Base-by-base conservation (phyloP, 352 stramenopile genomes). In the Pythium oligandrum region DNA sequence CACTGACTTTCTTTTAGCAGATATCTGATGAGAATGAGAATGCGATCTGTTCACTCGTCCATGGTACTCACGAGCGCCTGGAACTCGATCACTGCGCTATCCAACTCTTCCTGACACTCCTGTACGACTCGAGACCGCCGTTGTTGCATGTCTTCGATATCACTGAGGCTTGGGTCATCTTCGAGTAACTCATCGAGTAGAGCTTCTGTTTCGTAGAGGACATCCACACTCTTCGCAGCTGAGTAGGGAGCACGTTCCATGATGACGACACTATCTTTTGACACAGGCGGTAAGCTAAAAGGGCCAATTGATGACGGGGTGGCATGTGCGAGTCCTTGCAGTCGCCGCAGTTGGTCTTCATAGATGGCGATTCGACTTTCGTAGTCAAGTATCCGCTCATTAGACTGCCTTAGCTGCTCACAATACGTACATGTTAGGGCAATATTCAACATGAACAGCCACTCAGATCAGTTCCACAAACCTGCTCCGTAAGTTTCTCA, bases 401-500 rank as follows among this genome's bases (percentile, higher is more conserved):
- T 78, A n/a, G 75, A 73, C 6, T 57, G 58, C 6, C 76, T 52
- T 30, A 89, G 57, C 60, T 67, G 66, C 81, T 36, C 31, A 48
- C 2, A 8, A 55, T 9, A 9, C 17, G 6, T 6, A 52, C 11
- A 42, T 26, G 32, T 12, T 6, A 44, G 34, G 6, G 44, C 26
- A 46, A 11, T 5, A 54, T 54, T 44, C 8, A 42, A 12, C 7
- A 42, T 42, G 7, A 8, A 8, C 38, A 12, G 7, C 38, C 7
- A 42, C 7, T 12, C 7, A 42, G 7, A 42, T 42, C 7, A 42
- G 38, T 42, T 42, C 7, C 38, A 8, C 38, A 42, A 42, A 89
- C 75, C 71, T 87, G 75, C 47, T 87, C 64, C 32, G 73, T 86
- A 31, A 89, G 59, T 55, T 83, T 87, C 49, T 80, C 57, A 43